Evolutionary conservation across 805 yeast genomes (phyloP).

Genomic region (Saccharomycopsis sp.): DNA sequence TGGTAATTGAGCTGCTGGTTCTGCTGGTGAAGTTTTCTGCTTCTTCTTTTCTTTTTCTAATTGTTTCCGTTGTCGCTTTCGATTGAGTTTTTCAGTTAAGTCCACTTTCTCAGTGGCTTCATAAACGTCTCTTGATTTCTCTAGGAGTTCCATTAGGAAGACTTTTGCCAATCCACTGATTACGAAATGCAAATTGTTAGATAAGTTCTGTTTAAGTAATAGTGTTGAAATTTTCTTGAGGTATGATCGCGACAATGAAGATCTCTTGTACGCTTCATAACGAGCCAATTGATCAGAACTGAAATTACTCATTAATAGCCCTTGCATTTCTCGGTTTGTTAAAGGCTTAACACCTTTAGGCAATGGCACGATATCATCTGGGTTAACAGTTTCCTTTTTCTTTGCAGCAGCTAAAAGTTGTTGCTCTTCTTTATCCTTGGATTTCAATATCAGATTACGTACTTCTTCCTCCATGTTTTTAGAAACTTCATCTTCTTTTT

Average conservation of each 20-base stretch:
- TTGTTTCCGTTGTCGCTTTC: constrained; percentile 11
- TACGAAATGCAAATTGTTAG: constrained; percentile 14
- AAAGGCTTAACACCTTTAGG: constrained; percentile 12
- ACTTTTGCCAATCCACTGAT: constrained; percentile 20
- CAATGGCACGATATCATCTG: constrained; percentile 1
- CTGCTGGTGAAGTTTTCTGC: constrained; percentile 1
- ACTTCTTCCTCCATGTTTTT: constrained; percentile 4
- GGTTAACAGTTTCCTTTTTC: constrained; percentile 1
- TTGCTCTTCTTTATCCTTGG: constrained; percentile 10
- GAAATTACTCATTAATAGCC: constrained; percentile 18
- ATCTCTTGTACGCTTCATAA: constrained; percentile 19
- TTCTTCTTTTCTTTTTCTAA: constrained; percentile 6
- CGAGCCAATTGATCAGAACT: constrained; percentile 13
- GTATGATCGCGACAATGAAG: constrained; percentile 12
- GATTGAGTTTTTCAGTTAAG: constrained; percentile 6
- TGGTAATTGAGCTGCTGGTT: neutral
- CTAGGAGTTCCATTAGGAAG: constrained; percentile 20
- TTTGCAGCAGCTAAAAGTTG: neutral
- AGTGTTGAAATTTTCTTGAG: constrained; percentile 18
- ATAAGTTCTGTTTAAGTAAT: constrained; percentile 15
- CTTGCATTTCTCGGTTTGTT: constrained; percentile 18
- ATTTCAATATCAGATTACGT: neutral
- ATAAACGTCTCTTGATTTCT: constrained; percentile 20
- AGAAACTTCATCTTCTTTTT: constrained; percentile 16
- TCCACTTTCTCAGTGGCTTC: constrained; percentile 14